Evolutionary conservation across 805 yeast species (phyloP).

Genomic region (Suhomyces faveliae): DNA sequence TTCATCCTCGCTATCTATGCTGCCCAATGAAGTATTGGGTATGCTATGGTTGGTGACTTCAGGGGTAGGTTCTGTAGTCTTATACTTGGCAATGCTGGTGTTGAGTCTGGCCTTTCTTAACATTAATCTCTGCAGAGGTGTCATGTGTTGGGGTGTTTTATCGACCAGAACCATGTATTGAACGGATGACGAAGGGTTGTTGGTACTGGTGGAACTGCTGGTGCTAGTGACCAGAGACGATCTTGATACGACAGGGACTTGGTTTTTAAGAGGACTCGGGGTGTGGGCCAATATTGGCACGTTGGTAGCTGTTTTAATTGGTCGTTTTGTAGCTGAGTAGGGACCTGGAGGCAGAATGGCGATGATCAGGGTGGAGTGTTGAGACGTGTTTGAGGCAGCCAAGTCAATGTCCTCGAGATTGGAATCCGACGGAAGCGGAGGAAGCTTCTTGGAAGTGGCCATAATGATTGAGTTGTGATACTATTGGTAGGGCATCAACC

Average conservation of each 20-base stretch:
- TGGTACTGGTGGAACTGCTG: slow-evolving; percentile 5
- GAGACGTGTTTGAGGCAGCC: neutral
- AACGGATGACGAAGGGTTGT: slow-evolving; percentile 1
- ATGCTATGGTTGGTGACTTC: neutral
- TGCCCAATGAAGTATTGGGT: neutral
- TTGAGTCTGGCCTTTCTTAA: slow-evolving; percentile 25
- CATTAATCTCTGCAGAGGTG: slow-evolving; percentile 31
- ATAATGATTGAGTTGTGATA: slow-evolving; percentile 1
- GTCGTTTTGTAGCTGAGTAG: neutral
- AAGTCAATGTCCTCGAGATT: neutral
- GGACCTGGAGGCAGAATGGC: neutral
- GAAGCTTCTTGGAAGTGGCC: slow-evolving; percentile 6
- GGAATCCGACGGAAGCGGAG: slow-evolving; percentile 2
- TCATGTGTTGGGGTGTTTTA: slow-evolving; percentile 24
- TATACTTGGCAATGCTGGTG: slow-evolving; percentile 21
- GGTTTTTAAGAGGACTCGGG: slow-evolving; percentile 18
- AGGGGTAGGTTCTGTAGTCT: slow-evolving; percentile 7
- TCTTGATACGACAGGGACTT: slow-evolving; percentile 10
- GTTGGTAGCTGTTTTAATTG: neutral
- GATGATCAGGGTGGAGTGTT: neutral
- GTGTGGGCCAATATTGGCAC: neutral
- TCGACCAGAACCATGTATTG: slow-evolving; percentile 21
- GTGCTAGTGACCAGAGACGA: slow-evolving; percentile 19
- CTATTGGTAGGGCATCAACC: neutral
- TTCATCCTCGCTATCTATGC: slow-evolving; percentile 9